Conservation (phyloP, 768 basidiomycete species). For the Amanita thiersii region DNA sequence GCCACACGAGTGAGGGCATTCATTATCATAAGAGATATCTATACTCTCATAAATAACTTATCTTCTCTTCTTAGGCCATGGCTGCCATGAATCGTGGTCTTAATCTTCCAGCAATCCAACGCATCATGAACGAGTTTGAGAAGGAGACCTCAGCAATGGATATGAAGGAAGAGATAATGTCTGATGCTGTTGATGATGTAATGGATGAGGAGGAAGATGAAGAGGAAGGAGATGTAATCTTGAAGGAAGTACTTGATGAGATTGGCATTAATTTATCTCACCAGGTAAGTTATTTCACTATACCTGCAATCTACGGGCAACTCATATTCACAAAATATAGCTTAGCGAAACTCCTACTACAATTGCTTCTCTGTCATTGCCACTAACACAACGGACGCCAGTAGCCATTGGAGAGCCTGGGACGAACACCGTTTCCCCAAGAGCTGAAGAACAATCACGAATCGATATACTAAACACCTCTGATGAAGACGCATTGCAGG, state of each 20-base stretch:
- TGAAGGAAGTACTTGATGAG: constrained; percentile 95
- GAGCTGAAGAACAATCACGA: constrained; percentile 27
- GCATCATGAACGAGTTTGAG: constrained; percentile 98
- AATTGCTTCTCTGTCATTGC: constrained; percentile 50
- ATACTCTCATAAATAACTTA: constrained; percentile 3
- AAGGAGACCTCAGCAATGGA: constrained; percentile 98
- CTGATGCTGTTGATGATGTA: constrained; percentile 93
- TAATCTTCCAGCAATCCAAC: constrained; percentile 90
- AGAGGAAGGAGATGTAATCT: constrained; percentile 92
- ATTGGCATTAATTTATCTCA: constrained; percentile 91
- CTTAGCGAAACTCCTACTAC: constrained; percentile 79
- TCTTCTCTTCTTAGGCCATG: constrained; percentile 68
- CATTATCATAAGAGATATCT: constrained; percentile 1
- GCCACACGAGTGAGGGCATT: constrained; percentile 76
- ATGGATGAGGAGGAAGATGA: constrained; percentile 97
- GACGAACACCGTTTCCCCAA: constrained; percentile 24
- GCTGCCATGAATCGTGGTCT: constrained; percentile 94
- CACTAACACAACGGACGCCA: constrained; percentile 61
- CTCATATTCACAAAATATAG: constrained; percentile 29
- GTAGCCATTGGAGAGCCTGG: constrained; percentile 77
- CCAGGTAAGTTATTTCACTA: constrained; percentile 37
- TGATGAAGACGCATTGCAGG: constrained; percentile 92
- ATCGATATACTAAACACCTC: constrained; percentile 32
- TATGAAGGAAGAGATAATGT: constrained; percentile 99
- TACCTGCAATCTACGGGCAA: constrained; percentile 1